A percentile compares a stretch with the other conserved stretches of the same genome.
phyloP scores from a whole-genome alignment of 2,329 filamentous ascomycete genomes.

The Aspergillus pseudoviridinutans region DNA sequence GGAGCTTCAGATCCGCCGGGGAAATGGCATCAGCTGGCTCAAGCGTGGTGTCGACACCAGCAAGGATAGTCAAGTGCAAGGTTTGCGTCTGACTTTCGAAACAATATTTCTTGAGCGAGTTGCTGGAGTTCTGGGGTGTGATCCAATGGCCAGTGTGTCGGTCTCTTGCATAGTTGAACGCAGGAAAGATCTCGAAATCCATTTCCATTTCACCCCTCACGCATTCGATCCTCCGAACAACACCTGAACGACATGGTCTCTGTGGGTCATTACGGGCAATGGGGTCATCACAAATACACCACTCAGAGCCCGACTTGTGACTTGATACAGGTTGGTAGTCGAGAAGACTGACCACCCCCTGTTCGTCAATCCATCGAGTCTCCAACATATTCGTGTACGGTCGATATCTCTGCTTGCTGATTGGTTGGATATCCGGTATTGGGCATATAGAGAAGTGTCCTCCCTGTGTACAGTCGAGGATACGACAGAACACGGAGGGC shows the following conservation, averaged over 20 bases:
- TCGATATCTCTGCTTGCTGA: slow-evolving; percentile 74
- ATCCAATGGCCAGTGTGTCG: slow-evolving; percentile 44
- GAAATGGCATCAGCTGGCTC: slow-evolving; percentile 40
- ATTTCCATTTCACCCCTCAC: slow-evolving; percentile 64
- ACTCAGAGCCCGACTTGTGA: slow-evolving; percentile 42
- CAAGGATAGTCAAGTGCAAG: slow-evolving; percentile 63
- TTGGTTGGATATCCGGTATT: slow-evolving; percentile 40
- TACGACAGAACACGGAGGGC: slow-evolving; percentile 68
- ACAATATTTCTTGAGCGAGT: slow-evolving; percentile 41
- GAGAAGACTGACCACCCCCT: slow-evolving; percentile 67
- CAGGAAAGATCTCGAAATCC: slow-evolving; percentile 67
- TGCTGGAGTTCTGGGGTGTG: slow-evolving; percentile 28
- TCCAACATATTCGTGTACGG: slow-evolving; percentile 71
- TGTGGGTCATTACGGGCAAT: slow-evolving; percentile 25
- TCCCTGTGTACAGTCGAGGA: slow-evolving; percentile 70
- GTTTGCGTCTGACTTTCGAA: slow-evolving; percentile 58
- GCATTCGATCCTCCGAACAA: slow-evolving; percentile 68
- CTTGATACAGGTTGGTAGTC: slow-evolving; percentile 74
- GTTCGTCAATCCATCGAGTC: slow-evolving; percentile 72
- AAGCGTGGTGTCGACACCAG: slow-evolving; percentile 52
- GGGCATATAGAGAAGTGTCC: slow-evolving; percentile 65
- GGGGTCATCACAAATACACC: slow-evolving; percentile 32
- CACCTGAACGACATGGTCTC: slow-evolving; percentile 25
- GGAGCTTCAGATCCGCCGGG: slow-evolving; percentile 55
- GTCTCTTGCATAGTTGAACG: slow-evolving; percentile 66